These are phyloP conservation scores for Cavenderia fasciculata DNA, from an alignment of 78 protist genomes.

Conservation along the genomic window DNA sequence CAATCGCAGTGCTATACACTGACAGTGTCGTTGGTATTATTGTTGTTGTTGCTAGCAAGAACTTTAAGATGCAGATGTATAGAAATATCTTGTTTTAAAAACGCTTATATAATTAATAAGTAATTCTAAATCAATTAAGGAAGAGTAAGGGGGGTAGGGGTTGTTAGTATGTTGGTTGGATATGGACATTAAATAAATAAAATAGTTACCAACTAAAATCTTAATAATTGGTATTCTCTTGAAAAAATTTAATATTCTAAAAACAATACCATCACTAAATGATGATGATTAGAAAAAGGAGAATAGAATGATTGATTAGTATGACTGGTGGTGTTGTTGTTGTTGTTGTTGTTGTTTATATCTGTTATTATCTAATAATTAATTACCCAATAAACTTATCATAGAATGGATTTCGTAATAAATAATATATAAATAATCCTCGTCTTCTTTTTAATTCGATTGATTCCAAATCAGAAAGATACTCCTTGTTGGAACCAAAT, in stretches of 20 bases:
- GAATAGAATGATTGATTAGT: too few relatives aligned
- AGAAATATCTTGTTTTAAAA: conserved; percentile 66
- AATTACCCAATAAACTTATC: conserved; percentile 52
- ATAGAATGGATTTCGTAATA: conserved; percentile 58
- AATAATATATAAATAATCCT: conserved; percentile 9
- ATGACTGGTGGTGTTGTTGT: too few relatives aligned
- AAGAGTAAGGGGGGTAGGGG: neutral
- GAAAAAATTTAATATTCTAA: conserved; percentile 27
- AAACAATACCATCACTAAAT: conserved; percentile 52
- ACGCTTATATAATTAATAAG: conserved; percentile 44
- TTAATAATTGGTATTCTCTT: conserved; percentile 62
- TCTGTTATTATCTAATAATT: too few relatives aligned
- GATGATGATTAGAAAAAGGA: neutral
- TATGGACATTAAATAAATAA: too few relatives aligned
- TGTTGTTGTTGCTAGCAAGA: too few relatives aligned
- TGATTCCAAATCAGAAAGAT: neutral
- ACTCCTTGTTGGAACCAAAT: neutral
- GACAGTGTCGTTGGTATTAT: too few relatives aligned
- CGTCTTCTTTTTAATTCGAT: conserved; percentile 38
- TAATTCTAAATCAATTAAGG: conserved; percentile 8
- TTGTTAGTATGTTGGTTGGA: neutral
- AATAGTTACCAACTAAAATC: conserved; percentile 36
- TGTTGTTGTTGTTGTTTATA: too few relatives aligned
- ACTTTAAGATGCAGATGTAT: conserved; percentile 66
- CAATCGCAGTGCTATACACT: too few relatives aligned